These are phyloP conservation scores for Iris macrosiphon DNA, from an alignment of 106 monocot genomes.

Conservation along the genomic window DNA sequence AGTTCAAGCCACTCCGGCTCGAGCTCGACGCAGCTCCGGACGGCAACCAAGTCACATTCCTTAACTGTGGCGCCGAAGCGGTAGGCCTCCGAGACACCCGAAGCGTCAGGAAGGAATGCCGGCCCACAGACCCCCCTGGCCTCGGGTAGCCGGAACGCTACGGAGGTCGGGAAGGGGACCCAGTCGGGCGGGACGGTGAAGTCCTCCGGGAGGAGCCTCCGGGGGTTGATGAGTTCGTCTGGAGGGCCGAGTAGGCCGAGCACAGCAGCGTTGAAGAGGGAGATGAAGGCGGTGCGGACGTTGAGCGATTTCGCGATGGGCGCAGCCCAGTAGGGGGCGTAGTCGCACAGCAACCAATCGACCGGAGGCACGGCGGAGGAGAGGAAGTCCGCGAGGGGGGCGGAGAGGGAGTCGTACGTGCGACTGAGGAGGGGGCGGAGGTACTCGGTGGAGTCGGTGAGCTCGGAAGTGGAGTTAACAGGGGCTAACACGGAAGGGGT, in stretches of 20 bases:
- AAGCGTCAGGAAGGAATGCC: neutral
- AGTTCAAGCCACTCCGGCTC: slow-evolving; percentile 15
- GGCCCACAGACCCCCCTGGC: neutral
- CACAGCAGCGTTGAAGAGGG: slow-evolving; percentile 10
- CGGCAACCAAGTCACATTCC: slow-evolving; percentile 2
- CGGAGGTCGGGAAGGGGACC: slow-evolving; percentile 11
- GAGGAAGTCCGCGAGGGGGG: slow-evolving; percentile 4
- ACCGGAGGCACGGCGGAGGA: neutral
- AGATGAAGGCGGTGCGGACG: slow-evolving; percentile 2
- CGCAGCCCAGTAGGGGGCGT: slow-evolving; percentile 5
- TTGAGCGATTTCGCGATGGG: neutral
- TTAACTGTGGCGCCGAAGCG: neutral
- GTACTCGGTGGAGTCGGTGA: neutral
- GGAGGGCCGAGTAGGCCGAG: neutral
- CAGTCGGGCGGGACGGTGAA: slow-evolving; percentile 1
- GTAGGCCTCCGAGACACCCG: neutral
- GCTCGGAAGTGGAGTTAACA: neutral
- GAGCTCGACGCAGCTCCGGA: slow-evolving; percentile 18
- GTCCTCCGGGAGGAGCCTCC: neutral
- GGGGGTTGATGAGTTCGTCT: neutral
- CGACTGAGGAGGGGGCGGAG: neutral
- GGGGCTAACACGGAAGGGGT: neutral
- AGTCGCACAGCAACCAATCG: slow-evolving; percentile 21
- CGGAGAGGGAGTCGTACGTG: slow-evolving; percentile 7
- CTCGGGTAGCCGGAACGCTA: slow-evolving; percentile 9